Percentiles rank a stretch among this genome's conserved stretches.
These are phyloP conservation scores for Aspergillus campestris DNA, from an alignment of 495 filamentous ascomycete genomes.

Conservation along the genomic window DNA sequence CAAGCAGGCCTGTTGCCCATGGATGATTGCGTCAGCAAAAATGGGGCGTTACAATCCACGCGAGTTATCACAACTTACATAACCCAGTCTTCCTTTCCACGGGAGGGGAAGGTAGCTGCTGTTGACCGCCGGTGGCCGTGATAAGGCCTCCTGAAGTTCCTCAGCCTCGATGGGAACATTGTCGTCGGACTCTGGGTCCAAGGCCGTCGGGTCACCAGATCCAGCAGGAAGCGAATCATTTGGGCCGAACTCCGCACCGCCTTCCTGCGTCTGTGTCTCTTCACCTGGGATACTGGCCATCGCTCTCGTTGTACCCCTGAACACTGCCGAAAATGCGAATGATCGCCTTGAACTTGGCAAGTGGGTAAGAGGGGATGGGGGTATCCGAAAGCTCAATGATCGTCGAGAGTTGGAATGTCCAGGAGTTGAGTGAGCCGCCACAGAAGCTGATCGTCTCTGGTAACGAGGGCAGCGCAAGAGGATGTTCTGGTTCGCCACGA, in stretches of 20 bases:
- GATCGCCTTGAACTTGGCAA: too few species aligned
- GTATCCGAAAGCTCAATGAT: slow-evolving; percentile 5
- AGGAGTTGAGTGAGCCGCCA: background rate
- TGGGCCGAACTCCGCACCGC: too few species aligned
- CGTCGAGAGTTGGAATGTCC: slow-evolving; percentile 7
- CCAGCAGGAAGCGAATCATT: slow-evolving; percentile 1
- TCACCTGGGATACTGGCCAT: too few species aligned
- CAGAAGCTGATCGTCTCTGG: slow-evolving; percentile 8
- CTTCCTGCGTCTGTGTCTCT: too few species aligned
- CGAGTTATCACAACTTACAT: slow-evolving; percentile 45
- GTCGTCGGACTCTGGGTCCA: slow-evolving; percentile 44
- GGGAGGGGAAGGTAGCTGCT: slow-evolving; percentile 81
- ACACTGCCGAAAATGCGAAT: too few species aligned
- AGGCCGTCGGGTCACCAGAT: slow-evolving; percentile 3
- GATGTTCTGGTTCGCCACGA: slow-evolving; percentile 11
- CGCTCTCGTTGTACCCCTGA: too few species aligned
- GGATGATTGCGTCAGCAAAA: slow-evolving; percentile 5
- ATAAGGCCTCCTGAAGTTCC: slow-evolving; percentile 41
- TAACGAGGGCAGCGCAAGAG: slow-evolving; percentile 6
- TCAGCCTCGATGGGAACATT: slow-evolving; percentile 31
- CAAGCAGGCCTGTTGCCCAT: slow-evolving; percentile 59
- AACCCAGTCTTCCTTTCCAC: slow-evolving; percentile 89
- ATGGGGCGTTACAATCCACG: too few species aligned
- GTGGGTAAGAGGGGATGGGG: background rate
- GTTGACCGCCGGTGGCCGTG: slow-evolving; percentile 70